Evolutionary conservation across 106 monocot species (phyloP).

Genomic region (Phalaenopsis aphrodite): DNA sequence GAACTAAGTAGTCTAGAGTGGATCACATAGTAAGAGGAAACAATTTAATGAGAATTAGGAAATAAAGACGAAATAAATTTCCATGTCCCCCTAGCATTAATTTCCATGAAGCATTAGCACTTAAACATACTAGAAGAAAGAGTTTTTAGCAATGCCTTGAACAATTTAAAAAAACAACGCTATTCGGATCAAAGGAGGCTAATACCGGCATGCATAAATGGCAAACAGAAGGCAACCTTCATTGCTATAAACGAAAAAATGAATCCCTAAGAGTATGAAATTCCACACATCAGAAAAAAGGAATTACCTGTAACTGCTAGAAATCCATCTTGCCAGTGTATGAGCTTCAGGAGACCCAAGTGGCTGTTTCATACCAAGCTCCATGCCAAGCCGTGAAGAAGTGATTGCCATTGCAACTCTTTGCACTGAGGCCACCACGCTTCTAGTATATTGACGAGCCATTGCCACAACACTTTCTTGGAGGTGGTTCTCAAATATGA

Average conservation of each 20-base stretch:
- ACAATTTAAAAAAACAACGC: no score
- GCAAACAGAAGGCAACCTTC: no score
- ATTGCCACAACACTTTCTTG: slow-evolving; percentile 76
- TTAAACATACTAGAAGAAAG: no score
- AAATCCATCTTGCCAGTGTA: slow-evolving; percentile 74
- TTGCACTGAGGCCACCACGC: slow-evolving; percentile 78
- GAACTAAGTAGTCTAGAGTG: no score
- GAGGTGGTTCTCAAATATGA: slow-evolving; percentile 71
- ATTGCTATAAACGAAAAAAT: background rate
- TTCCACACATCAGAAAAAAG: background rate
- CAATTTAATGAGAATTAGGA: no score
- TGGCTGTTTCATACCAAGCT: slow-evolving; percentile 38
- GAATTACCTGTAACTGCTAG: slow-evolving; percentile 53
- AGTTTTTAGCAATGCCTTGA: no score
- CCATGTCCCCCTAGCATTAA: no score
- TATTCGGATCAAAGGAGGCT: no score
- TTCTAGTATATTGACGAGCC: slow-evolving; percentile 80
- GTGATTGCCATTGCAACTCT: slow-evolving; percentile 94
- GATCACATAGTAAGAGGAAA: no score
- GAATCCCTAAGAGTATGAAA: background rate
- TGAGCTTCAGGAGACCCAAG: slow-evolving; percentile 67
- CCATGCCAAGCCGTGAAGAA: slow-evolving; percentile 45
- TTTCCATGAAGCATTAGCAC: no score
- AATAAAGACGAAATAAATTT: no score
- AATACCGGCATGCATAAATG: no score